Base-by-base conservation (phyloP, 2,329 filamentous ascomycete species). In the Neurospora sp. region DNA sequence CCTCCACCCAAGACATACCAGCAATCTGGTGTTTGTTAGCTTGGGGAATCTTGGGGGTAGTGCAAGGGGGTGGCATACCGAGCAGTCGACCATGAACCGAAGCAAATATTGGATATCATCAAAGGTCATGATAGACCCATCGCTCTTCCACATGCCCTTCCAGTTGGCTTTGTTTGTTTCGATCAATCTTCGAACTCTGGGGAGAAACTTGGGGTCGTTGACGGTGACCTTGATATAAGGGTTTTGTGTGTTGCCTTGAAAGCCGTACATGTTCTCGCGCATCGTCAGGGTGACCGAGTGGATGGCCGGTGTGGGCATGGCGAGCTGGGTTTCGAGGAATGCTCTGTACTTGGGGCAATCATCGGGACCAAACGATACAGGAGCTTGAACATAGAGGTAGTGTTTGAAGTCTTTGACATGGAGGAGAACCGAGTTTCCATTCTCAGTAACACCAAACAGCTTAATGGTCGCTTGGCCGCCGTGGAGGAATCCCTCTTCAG, bases 1-100 rank as follows among this genome's bases (percentile, higher is more conserved):
- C 92, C 79, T 97, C 93, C 0, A 98, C 93, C 96, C 96, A 99
- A 1, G 93, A 95, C 96, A 99, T 99, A 73, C 96, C 96, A 70
- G 91, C 87, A 66, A 99, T 91, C 87, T 93, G 70, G 15, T 11
- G 15, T 66, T 17, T 11, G 66, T 73, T 66, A 73, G 73, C 39
- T 39, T 42, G 36, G 66, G 58, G 42, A 8, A 33, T 66, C 36
- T 38, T 46, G n/a, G n/a, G 23, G 19, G 23, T 13, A 6, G 7
- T 38, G 9, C 38, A 39, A 9, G 8, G 17, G 68, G 13, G 43
- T 6, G 8, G 66, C 69, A n/a, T 83, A 92, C 90, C 79, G 94
- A 91, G 74, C 92, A 96, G 80, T 99, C 96, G 67, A 99, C 95
- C 96, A 99, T 99, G 81, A 99, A 98, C 68, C 96, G 88, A 74